phyloP scores from a whole-genome alignment of 2,329 filamentous ascomycete genomes.

The Lecanicillium sp. region DNA sequence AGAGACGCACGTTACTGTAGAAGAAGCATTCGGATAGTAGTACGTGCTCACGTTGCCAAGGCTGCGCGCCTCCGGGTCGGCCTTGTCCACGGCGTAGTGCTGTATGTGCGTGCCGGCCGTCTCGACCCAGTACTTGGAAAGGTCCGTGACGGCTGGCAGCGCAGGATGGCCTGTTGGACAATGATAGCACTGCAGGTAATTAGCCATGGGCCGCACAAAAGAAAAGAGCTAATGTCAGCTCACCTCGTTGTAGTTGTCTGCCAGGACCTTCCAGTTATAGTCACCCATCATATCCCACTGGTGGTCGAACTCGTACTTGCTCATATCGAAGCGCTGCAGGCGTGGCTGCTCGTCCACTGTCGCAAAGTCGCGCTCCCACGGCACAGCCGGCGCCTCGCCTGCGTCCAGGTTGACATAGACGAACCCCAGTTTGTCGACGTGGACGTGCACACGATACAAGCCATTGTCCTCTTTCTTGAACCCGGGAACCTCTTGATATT shows the following conservation, averaged over 20 bases:
- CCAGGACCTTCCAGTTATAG: slow-evolving; percentile 35
- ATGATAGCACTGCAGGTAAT: slow-evolving; percentile 33
- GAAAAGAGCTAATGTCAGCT: too few species aligned
- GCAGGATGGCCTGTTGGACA: slow-evolving; percentile 54
- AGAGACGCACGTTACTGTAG: slow-evolving; percentile 32
- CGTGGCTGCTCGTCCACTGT: slow-evolving; percentile 21
- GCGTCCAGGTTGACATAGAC: slow-evolving; percentile 46
- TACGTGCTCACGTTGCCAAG: slow-evolving; percentile 31
- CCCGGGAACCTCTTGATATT: slow-evolving; percentile 32
- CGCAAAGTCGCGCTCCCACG: slow-evolving; percentile 38
- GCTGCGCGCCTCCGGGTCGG: slow-evolving; percentile 26
- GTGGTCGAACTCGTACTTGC: slow-evolving; percentile 24
- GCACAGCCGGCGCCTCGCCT: slow-evolving; percentile 27
- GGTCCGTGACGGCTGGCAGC: slow-evolving; percentile 48
- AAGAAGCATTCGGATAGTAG: slow-evolving; percentile 34
- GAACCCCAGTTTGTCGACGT: slow-evolving; percentile 39
- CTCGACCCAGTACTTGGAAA: slow-evolving; percentile 48
- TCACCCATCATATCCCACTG: slow-evolving; percentile 29
- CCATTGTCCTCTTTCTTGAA: slow-evolving; percentile 38
- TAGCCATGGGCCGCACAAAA: too few species aligned
- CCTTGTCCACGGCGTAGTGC: slow-evolving; percentile 31
- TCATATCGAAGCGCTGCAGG: slow-evolving; percentile 21
- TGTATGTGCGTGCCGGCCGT: slow-evolving; percentile 39
- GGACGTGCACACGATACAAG: slow-evolving; percentile 40
- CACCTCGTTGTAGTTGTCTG: slow-evolving; percentile 43